Evolutionary conservation across 2,329 filamentous ascomycete genomes (phyloP), one percentile per base, ranked within the genome.

Genomic region (Diaporthe vexans): DNA sequence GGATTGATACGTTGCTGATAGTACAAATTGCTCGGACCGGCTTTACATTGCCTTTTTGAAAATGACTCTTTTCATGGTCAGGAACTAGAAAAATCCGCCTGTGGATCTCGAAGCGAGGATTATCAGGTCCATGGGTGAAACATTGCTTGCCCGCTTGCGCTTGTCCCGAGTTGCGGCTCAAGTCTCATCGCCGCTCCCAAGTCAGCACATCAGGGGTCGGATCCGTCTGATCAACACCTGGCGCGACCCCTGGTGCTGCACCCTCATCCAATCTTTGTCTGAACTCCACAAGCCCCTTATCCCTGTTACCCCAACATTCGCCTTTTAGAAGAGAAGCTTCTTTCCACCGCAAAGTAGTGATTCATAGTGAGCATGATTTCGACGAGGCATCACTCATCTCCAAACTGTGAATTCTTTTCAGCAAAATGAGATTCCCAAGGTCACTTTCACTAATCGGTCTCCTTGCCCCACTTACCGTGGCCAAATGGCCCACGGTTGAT

Each of bases 151-250:
- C 48, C 63, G 48, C 46, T 26, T 54, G 46, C 46, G 29, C 43
- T 51, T 52, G 29, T 52, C 61, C 63, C 63, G 63, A 40, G 63
- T 67, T 40, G 48, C 63, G 48, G 33, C 33, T 40, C 33, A 21
- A 37, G 63, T 68, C 63, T 68, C 63, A 54, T 68, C 63, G 63
- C n/a, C n/a, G 48, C 63, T 40, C 48, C 48, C 37, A 67, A 57
- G 48, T 43, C 35, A 35, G 48, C 57, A 72, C 70, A 63, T 76
- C 40, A 77, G 68, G 35, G 51, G 65, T 61, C 57, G 57, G 48
- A 52, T 56, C 72, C 33, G 72, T 74, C 43, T 74, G 72, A 74
- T 74, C 72, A 71, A 40, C 72, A 71, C 24, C 9, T 63, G 57
- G 59, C 69, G 72, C 72, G 72, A 74, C 72, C 56, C 46, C 52